Percentiles rank a stretch among this genome's conserved stretches.
Evolutionary conservation across 225 moss, liverwort and hornwort genomes (phyloP).

Genomic region (Polytrichum commune): DNA sequence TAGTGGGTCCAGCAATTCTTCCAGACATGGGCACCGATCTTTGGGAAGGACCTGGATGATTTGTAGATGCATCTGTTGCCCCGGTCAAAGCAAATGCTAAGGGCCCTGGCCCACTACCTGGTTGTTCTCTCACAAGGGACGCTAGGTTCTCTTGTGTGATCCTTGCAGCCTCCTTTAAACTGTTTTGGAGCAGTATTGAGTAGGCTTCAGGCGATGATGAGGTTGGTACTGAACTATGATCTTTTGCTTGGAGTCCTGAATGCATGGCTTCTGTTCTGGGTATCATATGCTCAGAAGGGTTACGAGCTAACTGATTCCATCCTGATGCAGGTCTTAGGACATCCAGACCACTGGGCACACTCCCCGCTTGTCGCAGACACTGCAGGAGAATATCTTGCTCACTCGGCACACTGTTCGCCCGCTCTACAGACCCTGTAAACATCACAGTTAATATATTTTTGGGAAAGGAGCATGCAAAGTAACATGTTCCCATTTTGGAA

Average conservation of each 20-base stretch:
- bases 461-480: no score
- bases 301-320: constrained; percentile 39
- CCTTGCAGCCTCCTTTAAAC: constrained; percentile 43
- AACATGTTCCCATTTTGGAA: no score
- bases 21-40: constrained; percentile 17
- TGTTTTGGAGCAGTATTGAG: constrained; percentile 41
- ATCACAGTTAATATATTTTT: not conserved
- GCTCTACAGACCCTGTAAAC: constrained; percentile 56
- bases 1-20: constrained; percentile 14
- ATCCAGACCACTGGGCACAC: constrained; percentile 26
- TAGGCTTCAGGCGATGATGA: constrained; percentile 33
- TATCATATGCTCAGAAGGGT: constrained; percentile 11
- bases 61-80: constrained; percentile 21
- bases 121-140: constrained; percentile 8
- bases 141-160: constrained; percentile 30
- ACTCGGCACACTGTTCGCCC: constrained; percentile 56
- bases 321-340: constrained; percentile 26
- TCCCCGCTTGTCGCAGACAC: constrained; percentile 56
- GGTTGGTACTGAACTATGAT: constrained; percentile 16
- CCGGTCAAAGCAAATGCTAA: constrained; percentile 21
- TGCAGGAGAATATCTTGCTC: constrained; percentile 72
- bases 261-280: not conserved
- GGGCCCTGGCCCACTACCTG: constrained; percentile 14
- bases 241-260: constrained; percentile 4
- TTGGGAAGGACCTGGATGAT: constrained; percentile 19